Evolutionary conservation across 768 basidiomycete species (phyloP).

Genomic region (Xanthoconium stramineum): DNA sequence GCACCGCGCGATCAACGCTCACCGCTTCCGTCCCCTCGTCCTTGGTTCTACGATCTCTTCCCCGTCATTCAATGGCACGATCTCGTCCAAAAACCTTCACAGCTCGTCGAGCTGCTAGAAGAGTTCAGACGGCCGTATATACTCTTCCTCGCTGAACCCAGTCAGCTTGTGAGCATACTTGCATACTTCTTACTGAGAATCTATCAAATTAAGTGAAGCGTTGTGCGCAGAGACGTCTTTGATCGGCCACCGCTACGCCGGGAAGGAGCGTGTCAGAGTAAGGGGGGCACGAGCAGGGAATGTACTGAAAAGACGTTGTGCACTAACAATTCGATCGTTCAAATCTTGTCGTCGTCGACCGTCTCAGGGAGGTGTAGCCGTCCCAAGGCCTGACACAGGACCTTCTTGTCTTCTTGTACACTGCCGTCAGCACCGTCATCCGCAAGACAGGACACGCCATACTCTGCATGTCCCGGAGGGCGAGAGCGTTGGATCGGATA

Average conservation of each 20-base stretch:
- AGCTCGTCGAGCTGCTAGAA: conserved; percentile 48
- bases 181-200: conserved; percentile 59
- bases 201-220: conserved; percentile 65
- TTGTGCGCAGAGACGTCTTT: conserved; percentile 60
- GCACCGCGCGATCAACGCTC: neutral
- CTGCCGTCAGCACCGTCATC: neutral
- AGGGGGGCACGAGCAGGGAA: neutral
- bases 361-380: conserved; percentile 67
- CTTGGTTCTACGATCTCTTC: conserved; percentile 45
- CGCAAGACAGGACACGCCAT: conserved; percentile 22
- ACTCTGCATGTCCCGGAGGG: conserved; percentile 50
- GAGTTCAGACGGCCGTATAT: conserved; percentile 43
- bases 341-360: conserved; percentile 67
- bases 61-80: conserved; percentile 65
- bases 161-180: conserved; percentile 49
- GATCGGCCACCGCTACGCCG: conserved; percentile 52
- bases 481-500: conserved; percentile 27
- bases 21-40: conserved; percentile 48
- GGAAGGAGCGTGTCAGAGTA: neutral
- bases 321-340: conserved; percentile 58
- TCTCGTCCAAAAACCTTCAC: conserved; percentile 60
- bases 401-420: conserved; percentile 55
- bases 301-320: conserved; percentile 33
- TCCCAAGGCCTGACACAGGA: conserved; percentile 57
- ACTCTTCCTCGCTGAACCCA: conserved; percentile 70